phyloP scores from a whole-genome alignment of 352 stramenopile species.

The Phytopythium ostracodes region DNA sequence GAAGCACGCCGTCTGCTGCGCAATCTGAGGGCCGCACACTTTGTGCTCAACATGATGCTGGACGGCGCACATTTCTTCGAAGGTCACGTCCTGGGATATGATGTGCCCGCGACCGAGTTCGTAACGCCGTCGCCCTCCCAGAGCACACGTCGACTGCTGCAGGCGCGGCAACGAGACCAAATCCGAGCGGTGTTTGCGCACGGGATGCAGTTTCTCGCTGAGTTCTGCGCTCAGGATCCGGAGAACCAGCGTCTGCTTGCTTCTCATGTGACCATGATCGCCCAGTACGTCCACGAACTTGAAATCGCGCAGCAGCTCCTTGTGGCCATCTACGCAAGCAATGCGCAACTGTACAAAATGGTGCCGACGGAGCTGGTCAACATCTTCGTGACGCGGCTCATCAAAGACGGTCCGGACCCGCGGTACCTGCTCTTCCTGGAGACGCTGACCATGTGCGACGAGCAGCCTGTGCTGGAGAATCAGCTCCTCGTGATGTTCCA shows the following conservation, averaged over 20 bases:
- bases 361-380: slow-evolving; percentile 58
- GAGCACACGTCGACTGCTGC: slow-evolving; percentile 15
- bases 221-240: slow-evolving; percentile 38
- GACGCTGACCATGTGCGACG: slow-evolving; percentile 50
- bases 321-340: slow-evolving; percentile 48
- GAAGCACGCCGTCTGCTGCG: slow-evolving; percentile 54
- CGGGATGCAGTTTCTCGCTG: slow-evolving; percentile 53
- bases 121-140: background rate
- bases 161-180: slow-evolving; percentile 41
- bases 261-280: slow-evolving; percentile 45
- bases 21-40: slow-evolving; percentile 52
- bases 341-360: slow-evolving; percentile 41
- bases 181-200: slow-evolving; percentile 53
- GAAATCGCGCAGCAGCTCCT: slow-evolving; percentile 58
- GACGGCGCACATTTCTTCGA: slow-evolving; percentile 74
- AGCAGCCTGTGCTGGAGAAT: slow-evolving; percentile 58
- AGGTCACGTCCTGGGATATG: slow-evolving; percentile 25
- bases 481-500: slow-evolving; percentile 66
- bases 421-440: slow-evolving; percentile 62
- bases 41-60: slow-evolving; percentile 60
- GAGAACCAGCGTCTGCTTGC: slow-evolving; percentile 51
- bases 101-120: slow-evolving; percentile 6
- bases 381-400: slow-evolving; percentile 39
- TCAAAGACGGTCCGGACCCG: slow-evolving; percentile 36
- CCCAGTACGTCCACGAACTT: slow-evolving; percentile 44